phyloP scores from a whole-genome alignment of 768 basidiomycete species.

The Kwoniella heveanensis region DNA sequence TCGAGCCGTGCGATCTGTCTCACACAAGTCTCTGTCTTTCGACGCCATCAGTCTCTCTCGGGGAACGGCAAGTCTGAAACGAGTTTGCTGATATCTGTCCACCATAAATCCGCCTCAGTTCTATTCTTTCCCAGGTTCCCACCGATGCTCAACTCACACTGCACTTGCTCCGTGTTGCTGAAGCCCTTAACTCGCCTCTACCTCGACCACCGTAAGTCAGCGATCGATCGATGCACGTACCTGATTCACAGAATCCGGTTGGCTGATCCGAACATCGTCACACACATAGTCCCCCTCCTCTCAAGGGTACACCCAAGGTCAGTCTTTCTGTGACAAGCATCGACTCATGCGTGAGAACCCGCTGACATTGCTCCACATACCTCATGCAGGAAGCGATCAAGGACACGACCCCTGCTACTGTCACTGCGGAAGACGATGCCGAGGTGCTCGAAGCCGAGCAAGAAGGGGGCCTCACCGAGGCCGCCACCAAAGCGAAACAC shows the following conservation, averaged over 20 bases:
- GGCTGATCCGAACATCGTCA: slow-evolving; percentile 6
- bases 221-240: background rate
- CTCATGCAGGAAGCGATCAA: slow-evolving; percentile 49
- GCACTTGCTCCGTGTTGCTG: slow-evolving; percentile 56
- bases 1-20: background rate
- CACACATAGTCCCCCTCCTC: slow-evolving; percentile 44
- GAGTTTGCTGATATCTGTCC: too few species aligned
- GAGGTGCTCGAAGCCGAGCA: slow-evolving; percentile 50
- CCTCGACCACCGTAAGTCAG: slow-evolving; percentile 51
- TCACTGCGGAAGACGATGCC: slow-evolving; percentile 49
- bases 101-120: slow-evolving; percentile 37
- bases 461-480: slow-evolving; percentile 52
- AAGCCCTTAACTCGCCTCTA: slow-evolving; percentile 48
- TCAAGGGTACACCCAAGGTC: slow-evolving; percentile 50
- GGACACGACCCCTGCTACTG: slow-evolving; percentile 43
- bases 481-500: slow-evolving; percentile 47
- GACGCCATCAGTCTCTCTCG: too few species aligned
- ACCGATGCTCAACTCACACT: slow-evolving; percentile 58
- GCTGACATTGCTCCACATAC: too few species aligned
- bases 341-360: too few species aligned
- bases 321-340: too few species aligned
- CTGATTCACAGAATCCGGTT: background rate
- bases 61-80: too few species aligned
- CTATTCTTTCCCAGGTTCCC: slow-evolving; percentile 56
- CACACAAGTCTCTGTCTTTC: too few species aligned